Evolutionary conservation across 2,329 filamentous ascomycete species (phyloP), one percentile per base, ranked within the genome.

Genomic region (Apiospora arundinis): DNA sequence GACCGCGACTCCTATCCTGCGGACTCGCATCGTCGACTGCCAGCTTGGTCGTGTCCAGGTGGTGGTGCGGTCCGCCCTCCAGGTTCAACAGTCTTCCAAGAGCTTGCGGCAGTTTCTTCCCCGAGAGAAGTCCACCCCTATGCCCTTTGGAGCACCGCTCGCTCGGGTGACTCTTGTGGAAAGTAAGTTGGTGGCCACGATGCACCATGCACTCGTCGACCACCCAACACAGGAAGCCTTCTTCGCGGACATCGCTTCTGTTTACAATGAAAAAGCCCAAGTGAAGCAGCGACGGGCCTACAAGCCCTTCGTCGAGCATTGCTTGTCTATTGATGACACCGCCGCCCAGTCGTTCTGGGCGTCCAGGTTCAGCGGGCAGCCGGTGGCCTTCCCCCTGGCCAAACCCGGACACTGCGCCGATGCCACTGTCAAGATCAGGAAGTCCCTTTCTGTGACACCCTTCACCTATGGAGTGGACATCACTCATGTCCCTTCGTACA

Each of bases 161-260:
- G 67, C 66, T 67, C 42, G 69, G 23, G 25, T 63, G 21, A 37
- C 60, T 2, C 42, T 74, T 46, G 14, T 72, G 18, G 70, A 71
- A 23, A 40, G 69, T 42, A 66, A 56, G 44, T 28, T 74, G 14
- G 69, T 74, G 6, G 21, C 63, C 5, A 74, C 71, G 11, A 56
- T 70, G 12, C 74, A 74, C 65, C 74, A 74, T 69, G 71, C 68
- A 8, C 67, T 74, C n/a, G 52, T 67, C 28, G 74, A 74, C 25
- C 16, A 66, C 23, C 21, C 52, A 44, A 70, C 70, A 1, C 14
- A 49, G 23, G 37, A 49, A 25, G 69, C 48, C 12, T 45, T 72
- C n/a, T 37, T 73, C 21, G 48, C 63, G 23, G 70, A 74, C 46
- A 21, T 74, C 3, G 44, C 69, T 2, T 28, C 42, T 66, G 69